These are phyloP conservation scores for Melanopsichium pennsylvanicum DNA, from an alignment of 1,284 basidiomycete genomes.

Conservation along the genomic window DNA sequence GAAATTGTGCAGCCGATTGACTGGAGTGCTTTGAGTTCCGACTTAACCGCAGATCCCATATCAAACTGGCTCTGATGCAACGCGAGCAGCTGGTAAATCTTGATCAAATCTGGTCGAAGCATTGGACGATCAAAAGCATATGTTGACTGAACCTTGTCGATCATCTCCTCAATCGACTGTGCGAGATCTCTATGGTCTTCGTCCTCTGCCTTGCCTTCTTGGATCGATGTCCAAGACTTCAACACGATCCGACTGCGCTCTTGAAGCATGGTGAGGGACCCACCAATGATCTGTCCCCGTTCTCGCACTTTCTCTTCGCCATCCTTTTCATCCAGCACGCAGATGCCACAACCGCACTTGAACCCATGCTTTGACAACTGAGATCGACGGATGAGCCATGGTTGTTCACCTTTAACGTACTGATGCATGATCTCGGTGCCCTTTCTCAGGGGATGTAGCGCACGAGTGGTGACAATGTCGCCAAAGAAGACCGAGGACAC, in stretches of 20 bases:
- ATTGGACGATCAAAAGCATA: conserved; percentile 36
- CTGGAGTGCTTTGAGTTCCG: conserved; percentile 34
- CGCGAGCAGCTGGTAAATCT: conserved; percentile 44
- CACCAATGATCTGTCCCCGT: conserved; percentile 47
- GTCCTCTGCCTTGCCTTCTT: conserved; percentile 10
- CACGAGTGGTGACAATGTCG: conserved; percentile 61
- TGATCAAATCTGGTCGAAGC: conserved; percentile 57
- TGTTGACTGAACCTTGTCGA: conserved; percentile 45
- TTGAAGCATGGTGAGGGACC: conserved; percentile 49
- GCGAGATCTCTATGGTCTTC: conserved; percentile 55
- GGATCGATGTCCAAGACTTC: conserved; percentile 19
- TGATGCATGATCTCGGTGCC: conserved; percentile 65
- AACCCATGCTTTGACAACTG: conserved; percentile 63
- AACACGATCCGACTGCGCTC: conserved; percentile 56
- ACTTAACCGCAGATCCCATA: conserved; percentile 10
- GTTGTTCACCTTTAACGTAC: conserved; percentile 61
- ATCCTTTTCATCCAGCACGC: conserved; percentile 53
- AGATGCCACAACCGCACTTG: conserved; percentile 56
- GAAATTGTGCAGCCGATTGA: conserved; percentile 35
- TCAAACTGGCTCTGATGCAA: conserved; percentile 44
- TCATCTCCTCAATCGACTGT: conserved; percentile 41
- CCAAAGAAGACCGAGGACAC: conserved; percentile 64
- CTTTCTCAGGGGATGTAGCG: conserved; percentile 49
- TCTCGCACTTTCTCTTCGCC: conserved; percentile 39
- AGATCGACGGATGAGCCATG: conserved; percentile 51